Evolutionary conservation across 176 grass and related monocot species (phyloP).

Genomic region (Dactylis glomerata): DNA sequence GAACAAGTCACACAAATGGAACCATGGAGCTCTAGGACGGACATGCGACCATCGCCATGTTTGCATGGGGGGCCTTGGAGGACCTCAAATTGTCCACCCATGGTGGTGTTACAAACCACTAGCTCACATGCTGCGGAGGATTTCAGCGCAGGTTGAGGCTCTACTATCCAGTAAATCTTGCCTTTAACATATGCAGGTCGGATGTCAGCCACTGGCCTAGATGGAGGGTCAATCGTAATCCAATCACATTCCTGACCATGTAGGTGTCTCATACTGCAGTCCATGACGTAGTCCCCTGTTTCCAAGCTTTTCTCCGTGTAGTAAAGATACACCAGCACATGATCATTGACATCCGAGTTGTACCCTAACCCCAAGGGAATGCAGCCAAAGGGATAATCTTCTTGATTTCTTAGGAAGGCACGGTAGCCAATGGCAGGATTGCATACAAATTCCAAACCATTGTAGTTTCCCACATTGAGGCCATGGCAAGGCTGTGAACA

Average conservation of each 20-base stretch:
- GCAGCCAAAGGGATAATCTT: neutral
- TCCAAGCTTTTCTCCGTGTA: neutral
- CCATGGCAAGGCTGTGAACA: neutral
- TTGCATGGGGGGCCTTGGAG: neutral
- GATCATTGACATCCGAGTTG: neutral
- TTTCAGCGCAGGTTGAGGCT: neutral
- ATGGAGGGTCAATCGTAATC: neutral
- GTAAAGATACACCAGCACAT: neutral
- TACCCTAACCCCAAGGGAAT: neutral
- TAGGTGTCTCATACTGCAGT: neutral
- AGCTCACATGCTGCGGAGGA: neutral
- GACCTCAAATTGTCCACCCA: neutral
- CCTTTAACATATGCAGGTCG: neutral
- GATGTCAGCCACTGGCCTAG: neutral
- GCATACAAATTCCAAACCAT: neutral
- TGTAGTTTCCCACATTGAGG: neutral
- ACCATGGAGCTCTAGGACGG: neutral
- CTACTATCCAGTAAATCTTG: conserved; percentile 4
- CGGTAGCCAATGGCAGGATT: neutral
- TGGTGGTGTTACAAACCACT: neutral
- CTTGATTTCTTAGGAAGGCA: neutral
- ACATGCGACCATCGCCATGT: neutral
- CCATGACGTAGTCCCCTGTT: neutral
- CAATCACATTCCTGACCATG: neutral
- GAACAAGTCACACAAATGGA: neutral